Evolutionary conservation across 2,329 filamentous ascomycete genomes (phyloP).

Genomic region (Trichoderma sp.): DNA sequence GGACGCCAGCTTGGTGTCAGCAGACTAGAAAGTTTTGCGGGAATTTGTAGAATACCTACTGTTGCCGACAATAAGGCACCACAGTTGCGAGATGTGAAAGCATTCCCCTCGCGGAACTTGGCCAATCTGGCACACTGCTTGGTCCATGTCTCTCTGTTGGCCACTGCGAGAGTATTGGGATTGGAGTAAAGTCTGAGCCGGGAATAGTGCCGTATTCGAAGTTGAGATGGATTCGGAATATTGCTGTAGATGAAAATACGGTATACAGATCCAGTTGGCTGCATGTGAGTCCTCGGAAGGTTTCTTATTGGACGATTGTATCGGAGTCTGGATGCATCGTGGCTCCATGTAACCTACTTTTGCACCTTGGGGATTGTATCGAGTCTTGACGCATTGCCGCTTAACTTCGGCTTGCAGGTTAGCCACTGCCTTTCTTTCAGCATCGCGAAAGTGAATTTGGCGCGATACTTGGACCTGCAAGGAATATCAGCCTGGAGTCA

Average conservation of each 20-base stretch:
- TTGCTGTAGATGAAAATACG: constrained; percentile 46
- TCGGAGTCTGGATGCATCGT: constrained; percentile 35
- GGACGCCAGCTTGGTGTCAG: constrained; percentile 28
- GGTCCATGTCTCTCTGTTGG: constrained; percentile 43
- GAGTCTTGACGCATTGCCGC: constrained; percentile 35
- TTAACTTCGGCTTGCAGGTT: constrained; percentile 40
- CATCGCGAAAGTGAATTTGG: constrained; percentile 33
- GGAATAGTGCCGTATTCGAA: constrained; percentile 36
- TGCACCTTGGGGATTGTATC: constrained; percentile 37
- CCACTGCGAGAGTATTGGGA: constrained; percentile 40
- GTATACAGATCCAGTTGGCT: constrained; percentile 44
- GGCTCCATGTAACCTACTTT: constrained; percentile 44
- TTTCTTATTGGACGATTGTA: constrained; percentile 28
- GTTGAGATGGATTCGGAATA: constrained; percentile 40
- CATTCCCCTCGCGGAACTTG: constrained; percentile 37
- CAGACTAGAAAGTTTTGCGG: neutral
- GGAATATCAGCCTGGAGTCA: constrained; percentile 13
- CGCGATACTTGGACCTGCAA: constrained; percentile 36
- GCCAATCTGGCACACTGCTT: constrained; percentile 43
- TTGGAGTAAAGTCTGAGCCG: constrained; percentile 44
- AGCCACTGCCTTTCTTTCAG: constrained; percentile 35
- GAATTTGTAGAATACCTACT: constrained; percentile 30
- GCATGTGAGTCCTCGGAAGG: constrained; percentile 20
- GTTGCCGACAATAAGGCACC: constrained; percentile 46
- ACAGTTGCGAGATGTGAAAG: constrained; percentile 48